These are phyloP conservation scores for Psidium guajava DNA, from an alignment of 345 rosid genomes.

Conservation along the genomic window DNA sequence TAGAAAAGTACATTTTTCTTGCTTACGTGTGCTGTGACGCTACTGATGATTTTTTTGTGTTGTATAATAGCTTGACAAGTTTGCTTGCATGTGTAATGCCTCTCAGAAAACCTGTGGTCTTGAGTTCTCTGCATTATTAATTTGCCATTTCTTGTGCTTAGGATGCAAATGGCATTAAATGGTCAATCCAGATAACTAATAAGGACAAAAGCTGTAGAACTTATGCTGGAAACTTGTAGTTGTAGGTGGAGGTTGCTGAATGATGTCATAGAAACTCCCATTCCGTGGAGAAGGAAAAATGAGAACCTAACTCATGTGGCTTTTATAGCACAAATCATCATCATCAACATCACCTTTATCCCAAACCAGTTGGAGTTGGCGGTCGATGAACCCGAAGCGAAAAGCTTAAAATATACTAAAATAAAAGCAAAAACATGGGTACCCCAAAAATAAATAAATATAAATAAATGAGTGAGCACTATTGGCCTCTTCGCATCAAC, in stretches of 20 bases:
- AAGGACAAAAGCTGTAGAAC: not conserved
- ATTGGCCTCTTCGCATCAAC: not conserved
- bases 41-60: not conserved
- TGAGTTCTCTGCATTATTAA: not conserved
- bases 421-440: too few species aligned
- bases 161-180: not conserved
- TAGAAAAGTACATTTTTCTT: not conserved
- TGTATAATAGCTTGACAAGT: not conserved
- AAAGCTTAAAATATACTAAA: too few species aligned
- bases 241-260: not conserved
- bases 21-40: not conserved
- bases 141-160: not conserved
- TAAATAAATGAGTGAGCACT: not conserved
- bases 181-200: not conserved
- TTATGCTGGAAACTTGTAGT: not conserved
- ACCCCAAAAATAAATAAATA: too few species aligned
- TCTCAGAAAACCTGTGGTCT: not conserved
- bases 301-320: not conserved
- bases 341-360: too few species aligned
- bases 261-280: not conserved
- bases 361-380: too few species aligned
- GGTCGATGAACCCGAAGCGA: too few species aligned
- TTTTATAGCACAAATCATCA: not conserved
- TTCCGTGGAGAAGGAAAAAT: not conserved
- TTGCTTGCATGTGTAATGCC: not conserved